Evolutionary conservation across 2,329 filamentous ascomycete species (phyloP), one percentile per base, ranked within the genome.

Genomic region (Ascochyta fabae): DNA sequence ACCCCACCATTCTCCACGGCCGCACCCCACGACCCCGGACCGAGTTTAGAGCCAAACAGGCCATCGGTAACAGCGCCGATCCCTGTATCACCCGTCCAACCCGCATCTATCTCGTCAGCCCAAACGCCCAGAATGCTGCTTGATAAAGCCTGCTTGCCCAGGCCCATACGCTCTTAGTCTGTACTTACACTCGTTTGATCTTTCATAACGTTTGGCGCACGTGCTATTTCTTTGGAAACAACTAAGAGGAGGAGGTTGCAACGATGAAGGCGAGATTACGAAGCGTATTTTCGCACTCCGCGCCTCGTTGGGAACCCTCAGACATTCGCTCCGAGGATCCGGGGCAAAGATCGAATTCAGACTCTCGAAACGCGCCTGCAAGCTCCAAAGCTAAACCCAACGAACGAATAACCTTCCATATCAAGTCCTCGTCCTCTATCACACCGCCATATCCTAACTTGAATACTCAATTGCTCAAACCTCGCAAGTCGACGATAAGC

Each of bases 401-500:
- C 22, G 47, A 56, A 19, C 47, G 48, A 26, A 43, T 40, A 3
- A 56, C 43, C 8, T 56, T 51, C 16, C 43, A 56, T 12, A 56
- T 56, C n/a, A 43, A 51, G n/a, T 42, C 47, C 3, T 33, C 36
- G 3, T 46, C 53, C 6, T 56, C 47, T 1, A 39, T 15, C 3
- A 24, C 38, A 6, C 12, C 47, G 3, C 42, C 38, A 16, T 39
- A 27, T 3, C 7, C 15, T 4, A 48, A 9, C 4, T 38, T 53
- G 6, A 65, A 63, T n/a, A 48, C 47, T 8, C 64, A 65, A 51
- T 48, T 58, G 23, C 62, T 60, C 12, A 62, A 55, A 15, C 63
- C 58, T 2, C 50, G 68, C 49, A 72, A 70, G 44, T 63, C 59
- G 15, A 65, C 61, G 0, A 47, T 73, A 9, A 65, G 58, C 8